phyloP scores from a whole-genome alignment of 2,329 filamentous ascomycete species.

The Blastomyces percursus region DNA sequence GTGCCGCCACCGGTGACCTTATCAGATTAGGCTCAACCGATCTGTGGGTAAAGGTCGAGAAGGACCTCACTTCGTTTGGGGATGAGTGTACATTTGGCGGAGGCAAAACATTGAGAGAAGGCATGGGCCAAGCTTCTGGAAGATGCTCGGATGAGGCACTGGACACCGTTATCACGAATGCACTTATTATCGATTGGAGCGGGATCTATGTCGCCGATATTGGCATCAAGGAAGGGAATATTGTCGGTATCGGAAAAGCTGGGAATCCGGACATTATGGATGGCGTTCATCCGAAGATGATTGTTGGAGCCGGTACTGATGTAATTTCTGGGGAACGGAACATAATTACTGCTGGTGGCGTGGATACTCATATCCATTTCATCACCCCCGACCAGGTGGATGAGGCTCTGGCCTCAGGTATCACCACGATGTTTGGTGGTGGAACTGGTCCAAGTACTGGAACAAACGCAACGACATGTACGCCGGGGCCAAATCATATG shows the following conservation, averaged over 20 bases:
- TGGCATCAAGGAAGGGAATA: conserved; percentile 76
- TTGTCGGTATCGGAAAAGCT: conserved; percentile 84
- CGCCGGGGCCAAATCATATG: conserved; percentile 72
- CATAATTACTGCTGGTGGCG: conserved; percentile 81
- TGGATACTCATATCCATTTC: conserved; percentile 86
- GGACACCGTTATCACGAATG: conserved; percentile 82
- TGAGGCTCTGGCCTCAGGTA: conserved; percentile 71
- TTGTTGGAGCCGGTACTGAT: conserved; percentile 81
- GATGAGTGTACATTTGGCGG: conserved; percentile 95
- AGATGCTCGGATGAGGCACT: conserved; percentile 59
- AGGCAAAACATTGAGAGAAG: conserved; percentile 84
- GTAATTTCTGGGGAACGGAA: conserved; percentile 82
- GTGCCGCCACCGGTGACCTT: conserved; percentile 79
- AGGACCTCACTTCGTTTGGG: conserved; percentile 71
- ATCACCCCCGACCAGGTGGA: conserved; percentile 88
- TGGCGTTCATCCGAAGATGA: conserved; percentile 63
- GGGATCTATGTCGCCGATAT: conserved; percentile 97
- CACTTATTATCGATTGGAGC: conserved; percentile 77
- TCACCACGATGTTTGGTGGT: conserved; percentile 84
- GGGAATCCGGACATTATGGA: conserved; percentile 98
- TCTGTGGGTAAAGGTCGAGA: conserved; percentile 83
- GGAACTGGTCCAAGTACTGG: conserved; percentile 89
- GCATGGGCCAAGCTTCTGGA: conserved; percentile 87
- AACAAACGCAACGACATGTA: conserved; percentile 87
- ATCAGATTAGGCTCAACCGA: conserved; percentile 73